Evolutionary conservation across 2,329 filamentous ascomycete genomes (phyloP).

Genomic region (Colletotrichum noveboracense): DNA sequence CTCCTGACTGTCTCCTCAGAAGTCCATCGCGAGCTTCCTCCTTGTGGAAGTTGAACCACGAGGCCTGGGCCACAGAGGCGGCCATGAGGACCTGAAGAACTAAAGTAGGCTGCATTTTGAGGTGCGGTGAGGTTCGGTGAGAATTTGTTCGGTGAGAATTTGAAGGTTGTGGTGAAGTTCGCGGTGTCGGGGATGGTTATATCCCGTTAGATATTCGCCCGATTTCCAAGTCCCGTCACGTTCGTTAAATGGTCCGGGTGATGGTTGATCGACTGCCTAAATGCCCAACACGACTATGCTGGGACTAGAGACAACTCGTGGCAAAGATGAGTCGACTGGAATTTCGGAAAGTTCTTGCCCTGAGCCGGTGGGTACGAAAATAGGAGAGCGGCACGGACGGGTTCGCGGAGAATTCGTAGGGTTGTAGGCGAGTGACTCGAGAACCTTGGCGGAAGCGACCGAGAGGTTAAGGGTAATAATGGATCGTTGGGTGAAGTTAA

Average conservation of each 20-base stretch:
- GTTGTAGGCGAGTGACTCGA: neutral
- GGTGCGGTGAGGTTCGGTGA: neutral
- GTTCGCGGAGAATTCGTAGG: neutral
- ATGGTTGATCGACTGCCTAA: neutral
- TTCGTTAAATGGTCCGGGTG: neutral
- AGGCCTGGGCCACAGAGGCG: conserved; percentile 51
- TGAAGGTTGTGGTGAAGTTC: neutral
- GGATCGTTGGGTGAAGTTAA: neutral
- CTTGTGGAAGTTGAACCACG: conserved; percentile 29
- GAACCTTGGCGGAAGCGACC: conserved; percentile 1
- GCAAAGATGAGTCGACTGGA: conserved; percentile 8
- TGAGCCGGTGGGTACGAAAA: conserved; percentile 9
- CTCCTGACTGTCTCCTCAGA: conserved; percentile 13
- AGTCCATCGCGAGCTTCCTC: conserved; percentile 9
- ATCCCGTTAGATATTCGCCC: neutral
- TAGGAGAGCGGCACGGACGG: neutral
- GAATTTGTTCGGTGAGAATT: neutral
- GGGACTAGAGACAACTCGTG: neutral
- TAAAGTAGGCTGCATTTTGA: conserved; percentile 53
- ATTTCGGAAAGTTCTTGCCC: conserved; percentile 5
- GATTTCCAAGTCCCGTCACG: neutral
- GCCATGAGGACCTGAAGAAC: conserved; percentile 53
- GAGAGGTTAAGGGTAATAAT: neutral
- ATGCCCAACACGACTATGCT: neutral
- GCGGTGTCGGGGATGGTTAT: neutral